Evolutionary conservation across 805 yeast species (phyloP), one percentile per base, ranked within the genome.

Genomic region (Millerozyma miso): DNA sequence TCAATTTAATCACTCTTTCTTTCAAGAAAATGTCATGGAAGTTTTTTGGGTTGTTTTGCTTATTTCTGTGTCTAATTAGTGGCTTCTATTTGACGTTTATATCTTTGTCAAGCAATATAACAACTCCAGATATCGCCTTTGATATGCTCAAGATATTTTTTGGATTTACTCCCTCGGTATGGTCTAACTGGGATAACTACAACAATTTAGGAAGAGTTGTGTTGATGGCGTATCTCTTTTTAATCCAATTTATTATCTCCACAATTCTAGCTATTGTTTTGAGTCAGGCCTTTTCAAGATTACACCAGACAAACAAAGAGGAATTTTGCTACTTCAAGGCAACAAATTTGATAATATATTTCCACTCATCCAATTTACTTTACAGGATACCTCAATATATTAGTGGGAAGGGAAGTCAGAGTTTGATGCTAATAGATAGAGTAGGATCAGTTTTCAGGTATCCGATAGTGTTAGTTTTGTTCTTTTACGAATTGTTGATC

Each of bases 141-240:
- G 78, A 73, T 44, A 65, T 77, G 65, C 55, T 77, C 36, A 74
- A 76, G 53, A 63, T 78, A 3, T 67, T 78, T 46, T 77, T 77
- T 53, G 83, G 83, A 0, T 78, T 74, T 53, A 78, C 83, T 1
- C 82, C 83, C 0, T 76, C 81, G 0, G 81, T 78, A 3, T 78
- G 83, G 83, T 65, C 67, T 37, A 73, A 71, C 41, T 77, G 82
- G 82, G 58, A 63, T 31, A 60, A 65, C 40, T 78, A 74, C 50
- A 69, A 76, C 33, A 48, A 59, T 1, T 54, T 76, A 33, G 83
- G 83, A 0, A 62, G 73, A 31, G 48, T 59, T n/a, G 63, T 76
- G 17, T 71, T 74, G 44, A 62, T 78, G 53, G 64, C 73, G n/a
- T 78, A 74, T 51, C 62, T 78, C 19, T 77, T 77, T 46, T 63